phyloP scores from a whole-genome alignment of 2,329 filamentous ascomycete species.

The Cercospora sesami region DNA sequence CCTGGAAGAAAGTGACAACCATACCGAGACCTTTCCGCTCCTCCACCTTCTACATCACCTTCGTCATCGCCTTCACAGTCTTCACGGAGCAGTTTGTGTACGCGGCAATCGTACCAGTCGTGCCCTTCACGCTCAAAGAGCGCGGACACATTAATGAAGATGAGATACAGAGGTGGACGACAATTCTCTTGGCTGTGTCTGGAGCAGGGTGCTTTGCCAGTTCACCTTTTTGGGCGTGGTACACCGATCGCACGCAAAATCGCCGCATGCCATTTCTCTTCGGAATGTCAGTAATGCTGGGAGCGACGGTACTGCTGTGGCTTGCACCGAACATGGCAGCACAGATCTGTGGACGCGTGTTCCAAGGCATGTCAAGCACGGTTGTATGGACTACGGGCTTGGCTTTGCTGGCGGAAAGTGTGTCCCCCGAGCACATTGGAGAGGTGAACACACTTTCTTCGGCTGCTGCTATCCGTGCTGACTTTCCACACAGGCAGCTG shows the following conservation, averaged over 20 bases:
- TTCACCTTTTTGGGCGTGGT: slow-evolving; percentile 49
- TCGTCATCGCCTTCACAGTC: slow-evolving; percentile 24
- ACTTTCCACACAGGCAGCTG: slow-evolving; percentile 51
- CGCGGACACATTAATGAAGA: slow-evolving; percentile 14
- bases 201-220: slow-evolving; percentile 63
- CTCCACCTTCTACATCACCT: slow-evolving; percentile 23
- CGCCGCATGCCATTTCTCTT: slow-evolving; percentile 62
- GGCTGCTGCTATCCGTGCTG: neutral
- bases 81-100: slow-evolving; percentile 31
- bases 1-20: neutral
- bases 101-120: slow-evolving; percentile 26
- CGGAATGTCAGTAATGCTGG: slow-evolving; percentile 61
- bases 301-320: slow-evolving; percentile 64
- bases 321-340: slow-evolving; percentile 60
- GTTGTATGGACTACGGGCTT: slow-evolving; percentile 71
- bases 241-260: slow-evolving; percentile 61
- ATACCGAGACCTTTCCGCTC: slow-evolving; percentile 9
- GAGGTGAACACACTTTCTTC: slow-evolving; percentile 20
- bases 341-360: slow-evolving; percentile 61
- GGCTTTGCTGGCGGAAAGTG: slow-evolving; percentile 68
- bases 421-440: slow-evolving; percentile 60
- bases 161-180: slow-evolving; percentile 64
- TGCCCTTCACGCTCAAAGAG: slow-evolving; percentile 22
- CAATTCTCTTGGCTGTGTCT: slow-evolving; percentile 67
- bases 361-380: slow-evolving; percentile 67